These are phyloP conservation scores for Acanthamoeba pearcei DNA, from an alignment of 208 protist species.

Conservation along the genomic window DNA sequence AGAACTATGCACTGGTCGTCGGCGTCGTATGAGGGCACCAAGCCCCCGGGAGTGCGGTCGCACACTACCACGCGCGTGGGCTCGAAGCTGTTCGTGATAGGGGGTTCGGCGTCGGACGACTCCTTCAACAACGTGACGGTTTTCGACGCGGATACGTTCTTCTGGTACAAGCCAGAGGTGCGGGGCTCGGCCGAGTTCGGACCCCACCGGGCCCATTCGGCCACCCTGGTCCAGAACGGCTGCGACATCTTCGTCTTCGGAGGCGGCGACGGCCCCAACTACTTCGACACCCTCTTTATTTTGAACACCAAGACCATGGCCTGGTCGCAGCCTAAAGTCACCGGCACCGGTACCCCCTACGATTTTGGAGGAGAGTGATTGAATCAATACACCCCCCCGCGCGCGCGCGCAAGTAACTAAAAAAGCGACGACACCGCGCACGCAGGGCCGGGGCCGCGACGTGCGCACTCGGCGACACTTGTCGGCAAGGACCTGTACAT, in stretches of 20 bases:
- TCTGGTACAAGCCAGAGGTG: conserved; percentile 53
- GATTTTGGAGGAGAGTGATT: not conserved
- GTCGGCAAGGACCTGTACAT: conserved; percentile 60
- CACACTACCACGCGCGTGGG: conserved; percentile 66
- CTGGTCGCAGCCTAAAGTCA: conserved; percentile 33
- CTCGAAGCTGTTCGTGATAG: conserved; percentile 63
- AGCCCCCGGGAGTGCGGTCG: conserved; percentile 12
- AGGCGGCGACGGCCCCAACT: conserved; percentile 23
- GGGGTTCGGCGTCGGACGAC: conserved; percentile 27
- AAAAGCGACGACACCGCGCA: not conserved
- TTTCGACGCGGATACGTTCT: conserved; percentile 52
- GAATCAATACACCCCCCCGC: not conserved
- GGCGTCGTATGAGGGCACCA: conserved; percentile 3
- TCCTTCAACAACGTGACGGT: not conserved
- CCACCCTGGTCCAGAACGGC: conserved; percentile 63
- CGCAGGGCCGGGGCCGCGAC: not conserved
- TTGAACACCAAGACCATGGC: conserved; percentile 60
- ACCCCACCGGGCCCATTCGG: conserved; percentile 42
- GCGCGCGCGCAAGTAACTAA: not conserved
- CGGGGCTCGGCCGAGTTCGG: conserved; percentile 30
- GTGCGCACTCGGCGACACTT: conserved; percentile 39
- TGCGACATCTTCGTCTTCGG: conserved; percentile 66
- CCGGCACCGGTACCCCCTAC: not conserved
- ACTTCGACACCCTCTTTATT: conserved; percentile 52
- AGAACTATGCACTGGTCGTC: conserved; percentile 35